Evolutionary conservation across 176 grass and related monocot species (phyloP), one percentile per base, ranked within the genome.

Genomic region (Raddia distichophylla): DNA sequence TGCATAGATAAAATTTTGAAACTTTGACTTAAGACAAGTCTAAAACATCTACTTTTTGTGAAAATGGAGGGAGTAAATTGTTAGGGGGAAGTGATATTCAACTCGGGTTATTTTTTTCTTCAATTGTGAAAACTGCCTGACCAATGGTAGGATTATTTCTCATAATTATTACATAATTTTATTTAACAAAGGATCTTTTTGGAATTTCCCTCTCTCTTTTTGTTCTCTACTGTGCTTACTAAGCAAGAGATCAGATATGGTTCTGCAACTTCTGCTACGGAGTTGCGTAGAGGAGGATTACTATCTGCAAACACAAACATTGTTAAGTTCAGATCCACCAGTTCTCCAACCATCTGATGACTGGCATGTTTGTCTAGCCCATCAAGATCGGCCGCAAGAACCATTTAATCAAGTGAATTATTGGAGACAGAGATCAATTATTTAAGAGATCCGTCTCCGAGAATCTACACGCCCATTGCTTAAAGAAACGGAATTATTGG

Each of bases 401-500:
- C 9, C 1, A 1, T 3, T 45, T 78, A 78, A 85, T 54, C 66
- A 71, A 85, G 5, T 54, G 65, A 49, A 85, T 85, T 85, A 85
- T 85, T 85, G 74, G 64, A n/a, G 43, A 15, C 4, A 53, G 13
- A n/a, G 13, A 16, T 53, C 33, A 71, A 73, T 73, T 40, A 27
- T 84, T 58, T 40, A 40, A 9, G 35, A n/a, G 34, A 3, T 9
- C 17, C 52, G 18, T 45, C 37, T 61, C 8, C 4, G 43, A 48
- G 79, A 35, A 72, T 42, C 40, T 33, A 8, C 22, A 18, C 43
- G 18, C 19, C 43, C 53, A 17, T 62, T 50, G 49, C 17, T 19
- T 83, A 65, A 75, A 83, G 4, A 75, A 75, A 14, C 16, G 1
- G 50, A 63, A 85, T 85, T 54, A 85, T 85, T 78, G 75, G 66